Base-by-base conservation (phyloP, 1,284 basidiomycete species). In the Filobasidium uniguttulatum region DNA sequence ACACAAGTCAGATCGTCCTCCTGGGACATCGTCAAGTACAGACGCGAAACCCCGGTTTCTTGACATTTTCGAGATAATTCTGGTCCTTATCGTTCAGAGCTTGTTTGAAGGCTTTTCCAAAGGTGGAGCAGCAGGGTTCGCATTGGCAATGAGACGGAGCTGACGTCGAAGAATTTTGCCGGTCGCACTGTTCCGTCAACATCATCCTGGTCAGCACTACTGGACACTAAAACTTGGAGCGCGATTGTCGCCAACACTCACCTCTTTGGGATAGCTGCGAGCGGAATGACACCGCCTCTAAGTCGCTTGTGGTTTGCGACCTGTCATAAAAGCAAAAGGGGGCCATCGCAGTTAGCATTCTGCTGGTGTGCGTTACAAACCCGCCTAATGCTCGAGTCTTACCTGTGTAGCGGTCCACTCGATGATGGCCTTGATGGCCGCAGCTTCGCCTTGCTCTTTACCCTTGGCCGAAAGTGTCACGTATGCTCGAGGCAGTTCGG, bases 401-500 rank as follows among this genome's bases (percentile, higher is more conserved):
- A 82, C 82, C 34, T 76, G 75, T 15, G 57, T 59, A 43, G 76
- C 68, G 9, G 82, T 75, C 84, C 83, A 87, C 22, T 69, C 68
- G 45, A 74, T 72, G 2, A 86, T 71, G 10, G 69, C 65, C n/a
- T 67, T 51, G 5, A 70, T 69, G 51, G 82, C 78, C 1, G 61
- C 71, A 2, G 59, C 58, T 0, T 69, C 60, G 1, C 68, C 66
- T 51, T 69, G 60, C 25, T 59, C 43, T 12, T 31, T 38, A 4
- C 64, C 3, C 56, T 68, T 38, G 12, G 52, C 56, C 25, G 56
- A 58, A 5, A 63, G 78, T 1, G 84, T 82, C 41, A 86, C 69
- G 55, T 86, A 86, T 8, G 82, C 84, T 55, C 82, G 76, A 9
- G 85, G 85, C 12, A 87, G 72, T 62, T 89, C 85, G 2, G 84